Evolutionary conservation across 768 basidiomycete genomes (phyloP).

Genomic region (Gloeostereum incarnatum): DNA sequence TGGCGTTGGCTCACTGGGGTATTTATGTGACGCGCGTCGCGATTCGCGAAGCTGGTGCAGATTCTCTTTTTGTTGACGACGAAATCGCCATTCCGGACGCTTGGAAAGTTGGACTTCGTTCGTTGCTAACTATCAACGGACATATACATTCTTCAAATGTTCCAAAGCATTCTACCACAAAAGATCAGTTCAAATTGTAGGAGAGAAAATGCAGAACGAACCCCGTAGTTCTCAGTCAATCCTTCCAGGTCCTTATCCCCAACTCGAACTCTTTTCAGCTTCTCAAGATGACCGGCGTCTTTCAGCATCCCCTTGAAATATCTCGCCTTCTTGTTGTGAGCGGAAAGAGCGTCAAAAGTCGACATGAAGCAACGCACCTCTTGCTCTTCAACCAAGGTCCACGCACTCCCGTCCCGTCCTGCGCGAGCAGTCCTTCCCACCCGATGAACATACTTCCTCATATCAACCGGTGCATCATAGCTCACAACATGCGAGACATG

Average conservation of each 20-base stretch:
- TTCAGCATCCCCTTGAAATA: slow-evolving; percentile 83
- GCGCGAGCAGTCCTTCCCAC: slow-evolving; percentile 95
- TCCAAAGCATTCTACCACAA: slow-evolving; percentile 7
- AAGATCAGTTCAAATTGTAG: not conserved
- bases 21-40: no score
- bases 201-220: slow-evolving; percentile 17
- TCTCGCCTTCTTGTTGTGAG: slow-evolving; percentile 44
- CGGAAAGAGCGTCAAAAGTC: not conserved
- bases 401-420: slow-evolving; percentile 80
- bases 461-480: slow-evolving; percentile 95
- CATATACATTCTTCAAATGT: slow-evolving; percentile 9
- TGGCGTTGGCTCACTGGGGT: no score
- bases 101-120: no score
- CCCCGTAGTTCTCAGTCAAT: slow-evolving; percentile 60
- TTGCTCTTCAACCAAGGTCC: slow-evolving; percentile 94
- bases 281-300: slow-evolving; percentile 57
- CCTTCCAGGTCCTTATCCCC: slow-evolving; percentile 48
- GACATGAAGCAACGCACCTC: slow-evolving; percentile 37
- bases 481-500: slow-evolving; percentile 90
- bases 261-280: slow-evolving; percentile 61
- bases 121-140: no score
- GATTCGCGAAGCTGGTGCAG: no score
- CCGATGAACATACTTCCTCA: slow-evolving; percentile 96
- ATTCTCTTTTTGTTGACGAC: no score
- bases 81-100: no score